phyloP scores from a whole-genome alignment of 2,329 filamentous ascomycete genomes.

The Phoma sp. region DNA sequence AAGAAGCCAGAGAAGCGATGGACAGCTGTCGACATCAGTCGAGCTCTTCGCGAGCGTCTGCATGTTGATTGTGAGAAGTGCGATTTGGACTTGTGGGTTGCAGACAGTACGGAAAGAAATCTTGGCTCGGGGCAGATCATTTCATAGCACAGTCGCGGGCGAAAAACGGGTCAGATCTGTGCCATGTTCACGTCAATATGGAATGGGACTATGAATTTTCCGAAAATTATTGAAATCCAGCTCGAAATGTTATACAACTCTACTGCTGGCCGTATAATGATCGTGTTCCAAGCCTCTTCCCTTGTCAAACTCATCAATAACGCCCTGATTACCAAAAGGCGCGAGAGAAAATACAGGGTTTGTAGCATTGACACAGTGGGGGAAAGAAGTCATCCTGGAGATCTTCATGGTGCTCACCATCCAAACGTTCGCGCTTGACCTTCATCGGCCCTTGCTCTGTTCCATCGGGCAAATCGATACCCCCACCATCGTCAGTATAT shows the following conservation, averaged over 20 bases:
- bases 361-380: not conserved
- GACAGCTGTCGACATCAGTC: not conserved
- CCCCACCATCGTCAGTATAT: conserved; percentile 27
- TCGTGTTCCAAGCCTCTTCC: too few relatives aligned
- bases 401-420: not conserved
- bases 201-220: too few relatives aligned
- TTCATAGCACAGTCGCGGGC: too few relatives aligned
- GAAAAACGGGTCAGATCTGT: too few relatives aligned
- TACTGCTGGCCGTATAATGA: too few relatives aligned
- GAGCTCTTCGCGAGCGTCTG: not conserved
- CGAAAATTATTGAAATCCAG: too few relatives aligned
- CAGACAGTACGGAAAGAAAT: not conserved
- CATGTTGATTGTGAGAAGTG: not conserved
- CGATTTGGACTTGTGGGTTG: not conserved
- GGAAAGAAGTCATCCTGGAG: not conserved
- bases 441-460: not conserved
- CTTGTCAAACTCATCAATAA: too few relatives aligned
- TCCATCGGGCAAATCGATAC: conserved; percentile 20
- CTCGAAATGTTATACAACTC: too few relatives aligned
- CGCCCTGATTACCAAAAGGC: not conserved
- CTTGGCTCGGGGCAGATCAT: too few relatives aligned
- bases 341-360: not conserved
- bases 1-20: not conserved
- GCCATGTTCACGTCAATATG: too few relatives aligned
- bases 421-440: not conserved